These are phyloP conservation scores for Erodium trifolium DNA, from an alignment of 441 rosid species.

Conservation along the genomic window DNA sequence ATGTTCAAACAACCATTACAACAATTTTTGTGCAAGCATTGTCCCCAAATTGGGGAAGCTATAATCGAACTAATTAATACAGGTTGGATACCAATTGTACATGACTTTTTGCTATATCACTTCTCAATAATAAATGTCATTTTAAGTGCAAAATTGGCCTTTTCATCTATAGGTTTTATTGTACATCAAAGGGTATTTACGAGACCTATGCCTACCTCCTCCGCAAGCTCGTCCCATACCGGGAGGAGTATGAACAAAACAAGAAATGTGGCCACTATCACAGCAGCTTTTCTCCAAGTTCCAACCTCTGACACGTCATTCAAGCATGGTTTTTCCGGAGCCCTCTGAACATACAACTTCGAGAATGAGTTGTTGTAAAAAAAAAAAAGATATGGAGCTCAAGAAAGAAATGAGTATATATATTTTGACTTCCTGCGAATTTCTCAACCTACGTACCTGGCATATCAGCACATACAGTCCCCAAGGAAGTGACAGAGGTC, in stretches of 20 bases:
- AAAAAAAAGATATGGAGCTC: conserved; percentile 7
- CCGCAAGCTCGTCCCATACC: conserved; percentile 89
- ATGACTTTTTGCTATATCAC: not conserved
- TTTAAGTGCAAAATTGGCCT: conserved; percentile 30
- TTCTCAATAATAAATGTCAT: not conserved
- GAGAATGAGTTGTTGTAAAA: not conserved
- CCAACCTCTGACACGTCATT: conserved; percentile 92
- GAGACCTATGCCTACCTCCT: conserved; percentile 90
- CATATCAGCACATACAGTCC: conserved; percentile 84
- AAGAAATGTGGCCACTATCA: conserved; percentile 41
- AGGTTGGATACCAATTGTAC: conserved; percentile 1
- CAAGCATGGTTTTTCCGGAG: conserved; percentile 81
- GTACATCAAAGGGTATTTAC: conserved; percentile 41
- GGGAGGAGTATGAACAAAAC: conserved; percentile 76
- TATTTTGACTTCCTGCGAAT: not conserved
- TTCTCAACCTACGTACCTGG: conserved; percentile 42
- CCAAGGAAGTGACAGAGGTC: conserved; percentile 93
- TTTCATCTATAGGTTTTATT: conserved; percentile 25
- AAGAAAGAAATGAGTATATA: not conserved
- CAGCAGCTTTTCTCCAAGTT: conserved; percentile 73
- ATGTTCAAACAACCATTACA: too few relatives aligned
- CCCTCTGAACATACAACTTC: conserved; percentile 40
- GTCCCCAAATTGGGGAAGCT: not conserved
- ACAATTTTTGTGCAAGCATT: too few relatives aligned
- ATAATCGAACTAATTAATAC: not conserved